Conservation (phyloP, 495 filamentous ascomycete species). For the Aspergillus steynii region DNA sequence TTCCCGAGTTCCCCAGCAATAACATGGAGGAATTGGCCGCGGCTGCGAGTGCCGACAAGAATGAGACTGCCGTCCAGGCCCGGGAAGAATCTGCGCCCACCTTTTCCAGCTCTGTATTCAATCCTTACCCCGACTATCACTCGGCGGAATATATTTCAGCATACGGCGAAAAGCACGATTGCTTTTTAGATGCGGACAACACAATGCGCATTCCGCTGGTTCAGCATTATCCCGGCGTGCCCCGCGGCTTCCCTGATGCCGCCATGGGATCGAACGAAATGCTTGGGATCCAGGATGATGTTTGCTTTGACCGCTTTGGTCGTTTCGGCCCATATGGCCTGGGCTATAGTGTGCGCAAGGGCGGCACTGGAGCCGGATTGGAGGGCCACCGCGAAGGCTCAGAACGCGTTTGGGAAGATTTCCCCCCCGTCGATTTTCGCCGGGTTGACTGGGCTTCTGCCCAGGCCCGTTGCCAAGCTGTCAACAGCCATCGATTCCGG, state of each 20-base stretch:
- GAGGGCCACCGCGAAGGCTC: conserved; percentile 76
- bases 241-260: conserved; percentile 77
- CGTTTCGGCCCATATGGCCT: conserved; percentile 86
- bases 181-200: conserved; percentile 68
- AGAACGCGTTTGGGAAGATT: conserved; percentile 70
- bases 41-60: conserved; percentile 14
- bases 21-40: conserved; percentile 28
- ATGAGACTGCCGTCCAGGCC: conserved; percentile 15
- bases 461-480: conserved; percentile 66
- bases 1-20: conserved; percentile 74
- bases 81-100: conserved; percentile 23
- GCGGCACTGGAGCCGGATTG: conserved; percentile 79
- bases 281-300: conserved; percentile 76
- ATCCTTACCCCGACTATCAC: conserved; percentile 68
- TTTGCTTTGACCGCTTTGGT: conserved; percentile 94
- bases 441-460: conserved; percentile 72
- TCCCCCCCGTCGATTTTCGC: conserved; percentile 70
- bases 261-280: conserved; percentile 80
- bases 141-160: conserved; percentile 58
- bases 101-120: conserved; percentile 58
- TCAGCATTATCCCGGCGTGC: conserved; percentile 70
- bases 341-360: conserved; percentile 73
- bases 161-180: conserved; percentile 67
- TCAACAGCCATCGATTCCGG: conserved; percentile 73
- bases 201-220: conserved; percentile 64